Conservation (phyloP, 257 asterid genomes). For the Rubia yunnanensis region DNA sequence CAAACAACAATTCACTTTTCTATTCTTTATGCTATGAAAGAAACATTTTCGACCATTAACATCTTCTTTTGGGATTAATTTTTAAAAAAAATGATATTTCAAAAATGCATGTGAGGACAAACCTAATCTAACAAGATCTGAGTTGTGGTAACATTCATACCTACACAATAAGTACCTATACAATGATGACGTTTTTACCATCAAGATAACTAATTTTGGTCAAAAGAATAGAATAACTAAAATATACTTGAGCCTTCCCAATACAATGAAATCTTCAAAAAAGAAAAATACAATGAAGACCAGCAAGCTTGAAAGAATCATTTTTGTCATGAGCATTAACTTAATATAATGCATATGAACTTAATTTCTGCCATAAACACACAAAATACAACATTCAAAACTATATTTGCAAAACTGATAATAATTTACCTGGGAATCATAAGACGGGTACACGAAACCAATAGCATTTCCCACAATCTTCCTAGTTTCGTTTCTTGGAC, state of each 20-base stretch:
- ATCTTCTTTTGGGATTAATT: not conserved
- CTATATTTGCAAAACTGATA: not conserved
- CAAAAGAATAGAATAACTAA: not conserved
- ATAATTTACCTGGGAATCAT: slow-evolving; percentile 40
- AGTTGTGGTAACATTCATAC: not conserved
- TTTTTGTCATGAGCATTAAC: not conserved
- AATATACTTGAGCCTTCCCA: not conserved
- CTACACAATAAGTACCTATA: not conserved
- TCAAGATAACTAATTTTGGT: not conserved
- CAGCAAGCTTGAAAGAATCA: not conserved
- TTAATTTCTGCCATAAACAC: not conserved
- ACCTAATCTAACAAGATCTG: not conserved
- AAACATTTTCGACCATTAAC: not conserved
- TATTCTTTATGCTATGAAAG: not conserved
- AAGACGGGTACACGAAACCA: slow-evolving; percentile 43
- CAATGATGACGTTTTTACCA: not conserved
- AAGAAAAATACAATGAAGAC: not conserved
- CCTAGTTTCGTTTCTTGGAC: slow-evolving; percentile 21
- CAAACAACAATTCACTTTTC: not conserved
- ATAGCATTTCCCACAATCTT: slow-evolving; percentile 36
- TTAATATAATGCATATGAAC: not conserved
- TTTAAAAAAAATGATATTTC: too few relatives aligned
- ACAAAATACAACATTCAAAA: not conserved
- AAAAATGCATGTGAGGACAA: not conserved
- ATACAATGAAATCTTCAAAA: too few relatives aligned